Conservation (phyloP, 345 rosid species). For the Citrus sinensis region DNA sequence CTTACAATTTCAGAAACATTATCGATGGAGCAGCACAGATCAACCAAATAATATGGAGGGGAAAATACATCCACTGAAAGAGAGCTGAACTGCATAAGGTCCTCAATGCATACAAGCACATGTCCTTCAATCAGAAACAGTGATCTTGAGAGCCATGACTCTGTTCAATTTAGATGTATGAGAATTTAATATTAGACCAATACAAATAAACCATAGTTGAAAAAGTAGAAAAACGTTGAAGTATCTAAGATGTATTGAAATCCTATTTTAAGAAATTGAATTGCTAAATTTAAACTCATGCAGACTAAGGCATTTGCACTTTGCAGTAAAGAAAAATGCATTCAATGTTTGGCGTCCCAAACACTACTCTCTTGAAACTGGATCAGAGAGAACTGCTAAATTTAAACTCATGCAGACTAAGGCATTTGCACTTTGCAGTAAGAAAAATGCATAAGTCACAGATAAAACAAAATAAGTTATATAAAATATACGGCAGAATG, state of each 20-base stretch:
- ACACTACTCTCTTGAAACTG: neutral
- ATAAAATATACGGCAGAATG: neutral
- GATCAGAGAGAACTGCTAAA: neutral
- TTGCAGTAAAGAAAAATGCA: too few species aligned
- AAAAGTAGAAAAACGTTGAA: neutral
- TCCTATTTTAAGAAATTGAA: neutral
- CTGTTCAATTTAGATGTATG: constrained; percentile 20
- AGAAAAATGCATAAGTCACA: neutral
- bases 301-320: too few species aligned
- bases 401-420: neutral
- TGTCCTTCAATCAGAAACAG: constrained; percentile 62
- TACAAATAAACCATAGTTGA: neutral
- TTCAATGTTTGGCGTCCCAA: neutral
- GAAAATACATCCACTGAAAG: constrained; percentile 36
- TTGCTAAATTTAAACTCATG: too few species aligned
- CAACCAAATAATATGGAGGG: constrained; percentile 55
- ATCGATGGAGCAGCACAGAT: constrained; percentile 55
- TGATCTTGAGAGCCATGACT: constrained; percentile 69
- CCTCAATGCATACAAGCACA: constrained; percentile 72
- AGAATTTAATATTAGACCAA: neutral
- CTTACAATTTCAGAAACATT: constrained; percentile 64
- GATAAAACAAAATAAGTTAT: neutral
- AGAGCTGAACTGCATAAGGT: constrained; percentile 60
- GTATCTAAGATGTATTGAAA: neutral
- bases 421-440: neutral